Percentiles rank a stretch among this genome's conserved stretches.
These are phyloP conservation scores for Cyberlindnera nakhonratchasimensis DNA, from an alignment of 805 yeast genomes.

Conservation along the genomic window DNA sequence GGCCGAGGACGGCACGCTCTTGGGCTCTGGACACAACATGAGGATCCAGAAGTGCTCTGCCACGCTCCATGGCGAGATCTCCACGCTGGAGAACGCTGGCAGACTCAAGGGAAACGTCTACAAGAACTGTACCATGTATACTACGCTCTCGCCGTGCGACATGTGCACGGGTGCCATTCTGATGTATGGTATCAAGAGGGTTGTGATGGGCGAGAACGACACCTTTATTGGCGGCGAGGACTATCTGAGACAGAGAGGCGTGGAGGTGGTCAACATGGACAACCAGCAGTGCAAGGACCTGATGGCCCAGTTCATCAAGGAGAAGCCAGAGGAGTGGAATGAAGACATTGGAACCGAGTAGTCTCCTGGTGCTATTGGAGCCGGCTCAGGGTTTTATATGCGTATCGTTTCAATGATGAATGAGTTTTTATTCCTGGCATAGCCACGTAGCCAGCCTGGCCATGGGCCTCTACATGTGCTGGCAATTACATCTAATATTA, in stretches of 20 bases:
- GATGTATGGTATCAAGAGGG: slow-evolving; percentile 82
- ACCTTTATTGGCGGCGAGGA: slow-evolving; percentile 85
- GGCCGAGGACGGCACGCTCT: slow-evolving; percentile 68
- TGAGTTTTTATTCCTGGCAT: no score
- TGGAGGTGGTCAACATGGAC: slow-evolving; percentile 62
- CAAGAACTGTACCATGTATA: slow-evolving; percentile 80
- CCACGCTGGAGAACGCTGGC: slow-evolving; percentile 88
- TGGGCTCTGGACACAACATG: slow-evolving; percentile 89
- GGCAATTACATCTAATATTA: no score
- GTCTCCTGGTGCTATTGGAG: slow-evolving; percentile 5
- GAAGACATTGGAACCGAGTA: slow-evolving; percentile 66
- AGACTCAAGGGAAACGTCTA: slow-evolving; percentile 76
- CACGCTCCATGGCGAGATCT: slow-evolving; percentile 88
- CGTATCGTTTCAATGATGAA: no score
- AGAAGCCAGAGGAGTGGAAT: slow-evolving; percentile 74
- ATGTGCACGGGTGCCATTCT: slow-evolving; percentile 96
- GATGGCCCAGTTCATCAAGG: slow-evolving; percentile 75
- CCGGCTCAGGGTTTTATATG: no score
- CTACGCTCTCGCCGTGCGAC: slow-evolving; percentile 88
- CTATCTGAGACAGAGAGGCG: slow-evolving; percentile 61
- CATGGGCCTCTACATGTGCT: no score
- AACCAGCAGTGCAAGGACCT: slow-evolving; percentile 61
- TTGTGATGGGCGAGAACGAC: slow-evolving; percentile 85
- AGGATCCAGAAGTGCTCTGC: slow-evolving; percentile 83
- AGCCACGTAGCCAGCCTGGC: no score